Evolutionary conservation across 352 stramenopile species (phyloP).

Genomic region (Phytophthora brassicae): DNA sequence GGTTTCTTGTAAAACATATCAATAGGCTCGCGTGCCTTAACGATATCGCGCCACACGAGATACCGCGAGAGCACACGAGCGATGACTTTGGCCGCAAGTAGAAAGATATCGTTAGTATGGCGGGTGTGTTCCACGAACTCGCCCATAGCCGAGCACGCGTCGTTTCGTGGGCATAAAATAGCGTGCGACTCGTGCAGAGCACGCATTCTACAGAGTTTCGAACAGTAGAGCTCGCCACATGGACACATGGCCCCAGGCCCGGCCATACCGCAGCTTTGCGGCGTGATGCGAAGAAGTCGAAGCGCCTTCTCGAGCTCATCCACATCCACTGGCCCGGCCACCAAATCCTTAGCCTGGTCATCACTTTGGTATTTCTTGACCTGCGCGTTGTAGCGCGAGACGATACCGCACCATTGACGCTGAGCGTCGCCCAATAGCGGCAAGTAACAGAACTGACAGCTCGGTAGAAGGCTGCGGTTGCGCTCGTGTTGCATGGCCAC

Average conservation of each 20-base stretch:
- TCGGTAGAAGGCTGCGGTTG: conserved; percentile 41
- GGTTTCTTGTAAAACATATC: conserved; percentile 91
- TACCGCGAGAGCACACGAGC: conserved; percentile 64
- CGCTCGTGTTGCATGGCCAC: conserved; percentile 73
- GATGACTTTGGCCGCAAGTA: conserved; percentile 87
- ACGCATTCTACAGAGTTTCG: conserved; percentile 63
- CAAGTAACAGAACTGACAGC: conserved; percentile 78
- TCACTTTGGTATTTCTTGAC: no score
- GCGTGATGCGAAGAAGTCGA: conserved; percentile 41
- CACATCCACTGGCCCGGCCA: conserved; percentile 11
- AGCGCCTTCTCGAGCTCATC: conserved; percentile 53
- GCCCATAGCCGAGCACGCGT: conserved; percentile 64
- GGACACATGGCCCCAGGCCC: conserved; percentile 36
- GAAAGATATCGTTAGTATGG: conserved; percentile 92
- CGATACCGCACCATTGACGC: conserved; percentile 50
- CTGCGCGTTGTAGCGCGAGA: conserved; percentile 28
- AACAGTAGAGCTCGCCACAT: conserved; percentile 89
- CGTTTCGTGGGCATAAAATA: conserved; percentile 70
- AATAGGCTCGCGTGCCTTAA: conserved; percentile 69
- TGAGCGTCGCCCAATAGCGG: conserved; percentile 57
- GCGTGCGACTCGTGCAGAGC: conserved; percentile 76
- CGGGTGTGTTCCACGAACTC: conserved; percentile 67
- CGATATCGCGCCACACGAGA: conserved; percentile 52
- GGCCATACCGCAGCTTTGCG: conserved; percentile 50
- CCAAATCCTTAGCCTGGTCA: no score